A percentile compares a stretch with the other conserved stretches of the same genome.
phyloP scores from a whole-genome alignment of 2,329 filamentous ascomycete genomes.

The Colletotrichum nymphaeae region DNA sequence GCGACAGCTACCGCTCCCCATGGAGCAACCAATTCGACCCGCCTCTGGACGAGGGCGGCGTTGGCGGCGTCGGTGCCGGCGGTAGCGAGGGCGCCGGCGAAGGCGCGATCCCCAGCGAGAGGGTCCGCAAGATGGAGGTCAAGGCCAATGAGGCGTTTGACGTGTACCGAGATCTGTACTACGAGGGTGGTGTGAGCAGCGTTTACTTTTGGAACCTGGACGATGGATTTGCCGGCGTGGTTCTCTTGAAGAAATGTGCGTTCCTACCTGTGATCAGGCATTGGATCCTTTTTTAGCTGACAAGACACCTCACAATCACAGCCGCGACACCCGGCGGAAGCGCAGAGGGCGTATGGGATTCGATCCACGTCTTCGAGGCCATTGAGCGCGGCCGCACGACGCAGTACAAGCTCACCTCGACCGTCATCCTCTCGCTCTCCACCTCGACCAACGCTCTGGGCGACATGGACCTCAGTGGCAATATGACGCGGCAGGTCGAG shows the following conservation, averaged over 20 bases:
- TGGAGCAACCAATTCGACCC: conserved; percentile 99
- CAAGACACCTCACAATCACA: conserved; percentile 46
- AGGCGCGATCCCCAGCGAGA: conserved; percentile 88
- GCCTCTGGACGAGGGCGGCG: conserved; percentile 75
- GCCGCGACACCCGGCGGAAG: conserved; percentile 74
- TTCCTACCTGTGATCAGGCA: background rate
- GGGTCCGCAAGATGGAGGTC: conserved; percentile 93
- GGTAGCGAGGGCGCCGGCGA: conserved; percentile 73
- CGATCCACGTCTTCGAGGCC: conserved; percentile 98
- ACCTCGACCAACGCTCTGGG: conserved; percentile 72
- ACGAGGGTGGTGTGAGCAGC: conserved; percentile 94
- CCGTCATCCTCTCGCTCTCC: conserved; percentile 91
- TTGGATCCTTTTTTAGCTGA: background rate
- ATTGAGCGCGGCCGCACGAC: conserved; percentile 91
- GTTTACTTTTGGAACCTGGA: conserved; percentile 99
- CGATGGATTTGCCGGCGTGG: conserved; percentile 96
- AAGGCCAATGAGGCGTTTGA: conserved; percentile 96
- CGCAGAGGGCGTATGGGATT: conserved; percentile 91
- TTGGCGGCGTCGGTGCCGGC: conserved; percentile 60
- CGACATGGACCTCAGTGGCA: conserved; percentile 91
- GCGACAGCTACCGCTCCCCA: conserved; percentile 96
- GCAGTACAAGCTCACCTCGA: conserved; percentile 98
- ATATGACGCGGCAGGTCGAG: conserved; percentile 98
- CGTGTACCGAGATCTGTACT: conserved; percentile 95
- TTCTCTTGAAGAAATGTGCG: conserved; percentile 92